These are phyloP conservation scores for Tetrahymena malaccensis DNA, from an alignment of 73 alveolate species.

Conservation along the genomic window DNA sequence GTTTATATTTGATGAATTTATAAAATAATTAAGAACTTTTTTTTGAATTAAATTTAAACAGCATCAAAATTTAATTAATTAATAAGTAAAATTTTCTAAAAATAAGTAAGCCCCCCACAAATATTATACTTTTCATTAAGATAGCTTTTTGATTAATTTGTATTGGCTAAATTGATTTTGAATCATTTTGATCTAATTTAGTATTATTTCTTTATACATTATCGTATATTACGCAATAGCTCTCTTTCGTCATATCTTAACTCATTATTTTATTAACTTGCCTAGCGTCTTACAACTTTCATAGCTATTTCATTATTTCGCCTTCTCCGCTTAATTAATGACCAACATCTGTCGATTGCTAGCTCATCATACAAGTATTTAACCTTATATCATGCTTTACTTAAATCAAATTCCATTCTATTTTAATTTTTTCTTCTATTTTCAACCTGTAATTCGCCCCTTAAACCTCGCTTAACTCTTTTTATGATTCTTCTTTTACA, in stretches of 20 bases:
- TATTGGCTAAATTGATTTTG: background rate
- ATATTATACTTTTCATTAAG: background rate
- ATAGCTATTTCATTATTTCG: background rate
- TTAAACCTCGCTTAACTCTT: background rate
- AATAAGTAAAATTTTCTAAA: background rate
- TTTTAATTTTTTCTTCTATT: background rate
- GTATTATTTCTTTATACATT: background rate
- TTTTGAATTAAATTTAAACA: background rate
- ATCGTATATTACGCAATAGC: background rate
- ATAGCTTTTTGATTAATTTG: background rate
- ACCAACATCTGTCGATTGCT: background rate
- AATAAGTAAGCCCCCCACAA: background rate
- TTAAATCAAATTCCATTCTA: background rate
- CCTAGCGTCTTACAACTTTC: background rate
- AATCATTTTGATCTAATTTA: background rate
- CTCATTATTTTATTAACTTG: background rate
- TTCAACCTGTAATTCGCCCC: background rate
- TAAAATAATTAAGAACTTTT: background rate
- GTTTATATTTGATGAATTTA: background rate
- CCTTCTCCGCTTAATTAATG: background rate
- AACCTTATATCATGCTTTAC: background rate
- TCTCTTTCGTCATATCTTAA: background rate
- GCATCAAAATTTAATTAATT: background rate
- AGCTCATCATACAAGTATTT: background rate
- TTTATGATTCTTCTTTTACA: background rate